Evolutionary conservation across 306 rosid genomes (phyloP), one percentile per base, ranked within the genome.

Genomic region (Morella rubra): DNA sequence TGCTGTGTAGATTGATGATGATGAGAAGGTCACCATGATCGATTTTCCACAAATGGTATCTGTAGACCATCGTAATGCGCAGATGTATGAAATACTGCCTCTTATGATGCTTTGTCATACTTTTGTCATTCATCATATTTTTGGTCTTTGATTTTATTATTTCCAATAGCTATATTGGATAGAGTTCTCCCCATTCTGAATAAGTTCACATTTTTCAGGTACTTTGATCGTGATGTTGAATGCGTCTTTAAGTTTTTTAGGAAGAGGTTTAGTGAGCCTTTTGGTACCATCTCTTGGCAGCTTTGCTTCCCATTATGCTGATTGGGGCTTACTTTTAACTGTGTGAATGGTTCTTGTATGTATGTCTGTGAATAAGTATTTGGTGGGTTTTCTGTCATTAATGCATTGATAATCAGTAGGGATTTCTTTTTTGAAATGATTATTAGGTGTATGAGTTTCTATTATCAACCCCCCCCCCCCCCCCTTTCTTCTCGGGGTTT

Each of bases 11-110:
- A 94, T 94, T 74, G 89, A 84, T 60, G 92, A 94, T 62, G 97
- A 92, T 18, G 97, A 89, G 86, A 90, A 90, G 68, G 58, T 94
- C 76, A 92, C 97, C 32, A 77, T 94, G 95, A 94, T 94, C 70
- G 97, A 90, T 84, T 94, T 94, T 87, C 98, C 97, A 6, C 97
- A 94, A 81, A 94, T 89, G 98, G 97, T 94, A 58, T 92, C 96
- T 76, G 90, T 92, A 73, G 90, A 93, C 8, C 96, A 92, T 82
- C 95, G 88, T 24, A 94, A 92, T 82, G 97, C 95, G 8, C 91
- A 92, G 80, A 94, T 94, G 97, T 94, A 89, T 85, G 96, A 60
- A 68, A 69, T 72, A 44, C 70, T 47, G 42, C 74, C 78, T 76
- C 51, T 64, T 49, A 58, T 19, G 73, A 60, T 59, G 73, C 32